Evolutionary conservation across 768 basidiomycete genomes (phyloP), one percentile per base, ranked within the genome.

Genomic region (Phaeolepiota aurea): DNA sequence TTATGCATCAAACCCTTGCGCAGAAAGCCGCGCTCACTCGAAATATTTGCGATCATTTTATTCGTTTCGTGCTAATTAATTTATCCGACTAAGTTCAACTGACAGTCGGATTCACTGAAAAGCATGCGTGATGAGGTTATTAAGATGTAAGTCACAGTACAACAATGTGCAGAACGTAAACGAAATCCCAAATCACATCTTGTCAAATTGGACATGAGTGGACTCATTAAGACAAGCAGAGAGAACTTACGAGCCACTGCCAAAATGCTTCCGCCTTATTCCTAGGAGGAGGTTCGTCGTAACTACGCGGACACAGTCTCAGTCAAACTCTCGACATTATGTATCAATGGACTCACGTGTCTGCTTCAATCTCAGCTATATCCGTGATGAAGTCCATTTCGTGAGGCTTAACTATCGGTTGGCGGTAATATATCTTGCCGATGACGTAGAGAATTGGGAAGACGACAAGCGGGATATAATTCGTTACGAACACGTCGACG

Each of bases 351-450:
- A 63, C 69, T 45, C 49, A 74, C 68, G 67, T 71, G 2, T 76
- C 79, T 0, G 81, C 80, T 52, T 81, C 80, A 33, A 87, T 79
- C 53, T 82, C 75, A 23, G 72, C 78, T 41, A 86, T 66, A 44
- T 81, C 76, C 3, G 72, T 69, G 32, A 79, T 62, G 54, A 93
- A 92, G 62, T 96, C 93, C 87, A 97, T 92, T 23, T 93, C 78
- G 15, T 69, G 53, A 0, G 79, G 47, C 22, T 61, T 54, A 32
- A 79, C 63, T 19, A 66, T 48, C 14, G 65, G 64, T 32, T 63
- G 61, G 52, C 68, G 72, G 42, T 67, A 74, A 55, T 66, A 71
- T 30, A 82, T 45, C 52, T 75, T 76, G 44, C 79, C 74, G 13
- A 60, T 69, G 25, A 69, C 5, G 59, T 86, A 94, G 25, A 94